A percentile compares a stretch with the other conserved stretches of the same genome.
Conservation (phyloP, 371 early-diverging fungal species). For the Fennellomyces sp. region DNA sequence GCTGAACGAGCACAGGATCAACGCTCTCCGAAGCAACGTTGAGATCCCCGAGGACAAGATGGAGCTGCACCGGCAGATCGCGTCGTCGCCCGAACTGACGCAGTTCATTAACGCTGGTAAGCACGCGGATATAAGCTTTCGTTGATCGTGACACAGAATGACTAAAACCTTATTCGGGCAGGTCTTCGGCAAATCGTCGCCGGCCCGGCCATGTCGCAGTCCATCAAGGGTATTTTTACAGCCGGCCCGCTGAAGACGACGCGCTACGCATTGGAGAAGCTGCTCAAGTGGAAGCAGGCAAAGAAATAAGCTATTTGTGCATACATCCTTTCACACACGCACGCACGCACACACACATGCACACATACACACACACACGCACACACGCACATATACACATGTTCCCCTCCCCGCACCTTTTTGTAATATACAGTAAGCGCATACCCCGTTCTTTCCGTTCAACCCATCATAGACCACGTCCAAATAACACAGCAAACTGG, state of each 20-base stretch:
- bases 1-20: conserved; percentile 28
- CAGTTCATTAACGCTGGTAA: conserved; percentile 43
- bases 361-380: not conserved
- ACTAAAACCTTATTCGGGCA: not conserved
- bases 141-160: not conserved
- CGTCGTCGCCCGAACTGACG: conserved; percentile 36
- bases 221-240: conserved; percentile 89
- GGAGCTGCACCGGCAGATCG: conserved; percentile 45
- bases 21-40: conserved; percentile 25
- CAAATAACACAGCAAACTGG: too few species aligned
- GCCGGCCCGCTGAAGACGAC: conserved; percentile 80
- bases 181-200: conserved; percentile 45
- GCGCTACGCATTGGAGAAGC: conserved; percentile 76
- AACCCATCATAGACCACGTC: too few species aligned
- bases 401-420: not conserved
- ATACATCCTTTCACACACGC: not conserved
- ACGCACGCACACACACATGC: not conserved
- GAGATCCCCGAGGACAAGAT: conserved; percentile 39
- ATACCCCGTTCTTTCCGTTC: too few species aligned
- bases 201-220: conserved; percentile 87
- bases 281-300: conserved; percentile 69
- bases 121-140: too few species aligned
- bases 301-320: conserved; percentile 9
- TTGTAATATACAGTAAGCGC: conserved; percentile 2
- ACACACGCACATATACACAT: not conserved